Percentiles rank a stretch among this genome's conserved stretches.
These are phyloP conservation scores for Euclidium syriacum DNA, from an alignment of 345 rosid species.

Conservation along the genomic window DNA sequence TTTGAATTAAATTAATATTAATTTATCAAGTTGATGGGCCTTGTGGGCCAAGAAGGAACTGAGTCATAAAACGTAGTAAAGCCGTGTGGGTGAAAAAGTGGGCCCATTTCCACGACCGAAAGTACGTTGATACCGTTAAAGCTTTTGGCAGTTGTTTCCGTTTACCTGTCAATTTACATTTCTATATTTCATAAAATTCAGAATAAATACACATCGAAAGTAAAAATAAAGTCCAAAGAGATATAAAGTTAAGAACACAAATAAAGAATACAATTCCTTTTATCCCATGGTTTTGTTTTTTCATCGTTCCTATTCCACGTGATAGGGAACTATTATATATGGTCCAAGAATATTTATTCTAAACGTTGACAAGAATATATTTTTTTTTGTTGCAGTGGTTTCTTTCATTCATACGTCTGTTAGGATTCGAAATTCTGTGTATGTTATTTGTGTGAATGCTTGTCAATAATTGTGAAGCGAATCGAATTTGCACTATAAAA, in stretches of 20 bases:
- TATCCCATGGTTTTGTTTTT: not conserved
- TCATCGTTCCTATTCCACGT: conserved; percentile 18
- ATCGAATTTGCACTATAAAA: too few species aligned
- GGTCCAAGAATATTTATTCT: conserved; percentile 18
- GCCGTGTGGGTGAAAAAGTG: conserved; percentile 22
- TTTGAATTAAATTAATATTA: not conserved
- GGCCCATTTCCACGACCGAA: conserved; percentile 32
- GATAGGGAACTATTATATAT: conserved; percentile 24
- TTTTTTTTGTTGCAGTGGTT: not conserved
- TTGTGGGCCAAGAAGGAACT: conserved; percentile 22
- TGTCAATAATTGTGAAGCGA: not conserved
- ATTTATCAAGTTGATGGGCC: conserved; percentile 1
- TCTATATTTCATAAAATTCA: not conserved
- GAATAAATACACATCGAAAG: not conserved
- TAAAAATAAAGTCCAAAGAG: not conserved
- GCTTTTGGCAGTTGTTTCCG: conserved; percentile 30
- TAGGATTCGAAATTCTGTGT: conserved; percentile 7
- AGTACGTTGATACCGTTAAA: conserved; percentile 30
- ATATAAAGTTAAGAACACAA: not conserved
- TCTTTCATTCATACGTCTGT: not conserved
- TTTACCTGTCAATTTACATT: conserved; percentile 10
- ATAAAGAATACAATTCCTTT: conserved; percentile 10
- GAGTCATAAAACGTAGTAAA: conserved; percentile 28
- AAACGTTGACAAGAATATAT: not conserved
- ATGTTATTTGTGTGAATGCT: not conserved